A percentile compares a stretch with the other conserved stretches of the same genome.
phyloP scores from a whole-genome alignment of 805 yeast species.

The Wickerhamomyces sydowiorum region DNA sequence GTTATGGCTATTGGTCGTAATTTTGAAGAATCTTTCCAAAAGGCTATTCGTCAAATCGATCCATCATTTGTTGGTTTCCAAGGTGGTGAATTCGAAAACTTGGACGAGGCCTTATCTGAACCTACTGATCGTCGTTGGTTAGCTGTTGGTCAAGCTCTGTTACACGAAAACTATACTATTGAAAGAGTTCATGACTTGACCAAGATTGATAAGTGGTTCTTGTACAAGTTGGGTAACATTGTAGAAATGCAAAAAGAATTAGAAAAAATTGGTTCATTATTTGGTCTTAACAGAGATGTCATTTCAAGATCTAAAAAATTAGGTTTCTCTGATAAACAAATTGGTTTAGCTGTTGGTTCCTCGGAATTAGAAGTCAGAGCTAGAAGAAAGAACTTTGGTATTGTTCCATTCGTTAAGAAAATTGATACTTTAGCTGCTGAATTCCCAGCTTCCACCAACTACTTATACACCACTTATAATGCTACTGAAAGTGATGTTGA shows the following conservation, averaged over 20 bases:
- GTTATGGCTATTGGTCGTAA: constrained; percentile 99
- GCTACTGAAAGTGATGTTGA: constrained; percentile 80
- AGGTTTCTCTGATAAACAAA: constrained; percentile 95
- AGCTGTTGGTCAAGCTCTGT: constrained; percentile 95
- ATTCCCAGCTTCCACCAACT: constrained; percentile 96
- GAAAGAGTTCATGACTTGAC: constrained; percentile 89
- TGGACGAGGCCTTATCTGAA: constrained; percentile 70
- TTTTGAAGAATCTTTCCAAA: constrained; percentile 96
- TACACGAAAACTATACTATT: constrained; percentile 87
- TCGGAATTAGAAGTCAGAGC: constrained; percentile 79
- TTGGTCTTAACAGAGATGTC: constrained; percentile 59
- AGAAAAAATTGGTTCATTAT: constrained; percentile 55
- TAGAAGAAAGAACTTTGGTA: constrained; percentile 71
- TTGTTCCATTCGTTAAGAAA: constrained; percentile 91
- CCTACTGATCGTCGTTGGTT: constrained; percentile 97
- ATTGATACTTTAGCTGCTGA: constrained; percentile 98
- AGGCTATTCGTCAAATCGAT: constrained; percentile 94
- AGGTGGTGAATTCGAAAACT: constrained; percentile 72
- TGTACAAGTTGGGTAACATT: constrained; percentile 87
- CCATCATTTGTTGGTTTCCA: constrained; percentile 90
- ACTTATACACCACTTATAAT: constrained; percentile 92
- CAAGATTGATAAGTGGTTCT: constrained; percentile 94
- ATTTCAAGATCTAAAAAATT: constrained; percentile 80
- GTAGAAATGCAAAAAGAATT: constrained; percentile 83
- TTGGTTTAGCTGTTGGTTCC: constrained; percentile 67